Conservation (phyloP, 305 asterid species). For the Ilex paraguariensis region DNA sequence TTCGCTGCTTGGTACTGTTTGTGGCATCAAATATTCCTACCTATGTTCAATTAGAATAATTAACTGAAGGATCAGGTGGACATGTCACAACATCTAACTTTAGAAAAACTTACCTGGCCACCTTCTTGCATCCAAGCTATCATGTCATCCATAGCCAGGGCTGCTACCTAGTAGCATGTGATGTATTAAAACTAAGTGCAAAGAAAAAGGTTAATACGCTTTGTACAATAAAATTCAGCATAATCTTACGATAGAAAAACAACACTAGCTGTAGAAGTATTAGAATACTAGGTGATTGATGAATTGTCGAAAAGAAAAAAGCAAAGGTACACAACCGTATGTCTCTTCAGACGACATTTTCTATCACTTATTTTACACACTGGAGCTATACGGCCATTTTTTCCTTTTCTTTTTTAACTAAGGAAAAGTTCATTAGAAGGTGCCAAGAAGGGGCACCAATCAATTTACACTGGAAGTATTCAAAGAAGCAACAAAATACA, state of each 20-base stretch:
- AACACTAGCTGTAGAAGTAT: background rate
- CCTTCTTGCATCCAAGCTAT: slow-evolving; percentile 99
- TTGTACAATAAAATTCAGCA: slow-evolving; percentile 17
- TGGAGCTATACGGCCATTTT: too few species aligned
- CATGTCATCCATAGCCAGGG: slow-evolving; percentile 99
- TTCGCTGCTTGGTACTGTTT: slow-evolving; percentile 79
- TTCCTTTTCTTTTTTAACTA: too few species aligned
- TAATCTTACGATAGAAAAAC: slow-evolving; percentile 6
- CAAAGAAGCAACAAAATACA: too few species aligned
- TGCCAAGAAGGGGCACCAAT: too few species aligned
- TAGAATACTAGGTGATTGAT: too few species aligned
- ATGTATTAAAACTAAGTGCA: slow-evolving; percentile 72
- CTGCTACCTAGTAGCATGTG: slow-evolving; percentile 96
- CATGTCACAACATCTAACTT: slow-evolving; percentile 10
- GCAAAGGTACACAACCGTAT: background rate
- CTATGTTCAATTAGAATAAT: slow-evolving; percentile 37
- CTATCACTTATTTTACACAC: too few species aligned
- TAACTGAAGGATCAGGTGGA: slow-evolving; percentile 18
- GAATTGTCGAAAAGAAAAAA: background rate
- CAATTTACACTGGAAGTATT: too few species aligned
- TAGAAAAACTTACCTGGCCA: slow-evolving; percentile 70
- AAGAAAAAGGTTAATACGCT: slow-evolving; percentile 47
- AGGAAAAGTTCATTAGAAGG: too few species aligned
- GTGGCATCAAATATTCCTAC: slow-evolving; percentile 99
- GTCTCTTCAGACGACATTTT: background rate